phyloP scores from a whole-genome alignment of 768 basidiomycete genomes.

The Exidia glandulosa region DNA sequence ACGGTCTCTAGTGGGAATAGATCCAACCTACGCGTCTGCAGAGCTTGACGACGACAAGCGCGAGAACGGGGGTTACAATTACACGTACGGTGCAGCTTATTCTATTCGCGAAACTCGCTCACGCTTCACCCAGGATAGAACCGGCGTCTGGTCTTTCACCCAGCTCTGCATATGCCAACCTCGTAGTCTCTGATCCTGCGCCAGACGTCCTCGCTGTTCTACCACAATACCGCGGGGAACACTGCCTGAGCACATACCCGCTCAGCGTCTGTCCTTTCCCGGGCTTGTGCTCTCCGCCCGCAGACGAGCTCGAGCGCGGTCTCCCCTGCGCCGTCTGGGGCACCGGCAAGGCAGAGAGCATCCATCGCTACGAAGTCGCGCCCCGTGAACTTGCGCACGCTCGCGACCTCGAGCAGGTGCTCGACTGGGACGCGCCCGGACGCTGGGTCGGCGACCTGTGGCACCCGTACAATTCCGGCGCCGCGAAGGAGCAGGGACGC shows the following conservation, averaged over 20 bases:
- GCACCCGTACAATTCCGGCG: background rate
- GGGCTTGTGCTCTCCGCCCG: background rate
- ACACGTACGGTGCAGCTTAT: background rate
- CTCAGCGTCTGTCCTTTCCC: background rate
- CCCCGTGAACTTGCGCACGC: background rate
- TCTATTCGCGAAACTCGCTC: background rate
- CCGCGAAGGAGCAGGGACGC: background rate
- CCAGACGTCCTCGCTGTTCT: background rate
- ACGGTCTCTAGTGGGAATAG: background rate
- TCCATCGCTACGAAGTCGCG: background rate
- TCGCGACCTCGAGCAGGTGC: background rate
- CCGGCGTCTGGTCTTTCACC: background rate
- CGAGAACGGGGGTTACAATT: background rate
- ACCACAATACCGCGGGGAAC: background rate
- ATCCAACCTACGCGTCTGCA: background rate
- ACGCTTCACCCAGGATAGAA: background rate
- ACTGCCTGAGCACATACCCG: background rate
- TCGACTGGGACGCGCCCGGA: background rate
- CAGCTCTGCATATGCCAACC: background rate
- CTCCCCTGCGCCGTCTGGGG: background rate
- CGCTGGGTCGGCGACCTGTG: background rate
- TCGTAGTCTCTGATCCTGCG: background rate
- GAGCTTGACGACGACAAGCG: background rate
- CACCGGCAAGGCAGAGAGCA: background rate
- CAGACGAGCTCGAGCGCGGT: background rate